These are phyloP conservation scores for Pleurozium schreberi DNA, from an alignment of 225 moss, liverwort and hornwort species.

Conservation along the genomic window DNA sequence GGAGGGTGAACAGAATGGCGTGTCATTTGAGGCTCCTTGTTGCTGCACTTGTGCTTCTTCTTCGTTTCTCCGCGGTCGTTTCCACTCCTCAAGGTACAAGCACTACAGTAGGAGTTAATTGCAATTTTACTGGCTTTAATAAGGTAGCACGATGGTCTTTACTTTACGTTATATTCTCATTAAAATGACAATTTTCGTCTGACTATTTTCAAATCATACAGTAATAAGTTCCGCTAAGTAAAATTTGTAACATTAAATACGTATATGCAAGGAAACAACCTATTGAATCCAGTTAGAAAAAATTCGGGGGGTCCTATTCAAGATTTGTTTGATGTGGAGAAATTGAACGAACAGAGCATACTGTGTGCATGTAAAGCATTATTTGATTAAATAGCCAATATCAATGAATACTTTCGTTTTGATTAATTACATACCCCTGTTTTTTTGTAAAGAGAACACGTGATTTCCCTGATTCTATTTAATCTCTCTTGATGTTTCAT, in stretches of 20 bases:
- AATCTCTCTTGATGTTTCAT: background rate
- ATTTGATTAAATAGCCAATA: background rate
- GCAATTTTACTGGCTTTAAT: background rate
- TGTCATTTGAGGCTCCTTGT: background rate
- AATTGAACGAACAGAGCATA: background rate
- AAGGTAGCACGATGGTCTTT: background rate
- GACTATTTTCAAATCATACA: too few relatives aligned
- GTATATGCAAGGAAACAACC: background rate
- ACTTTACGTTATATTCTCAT: background rate
- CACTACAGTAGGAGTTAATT: background rate
- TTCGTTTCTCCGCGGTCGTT: background rate
- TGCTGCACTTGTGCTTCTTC: background rate
- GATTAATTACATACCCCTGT: background rate
- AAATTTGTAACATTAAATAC: too few relatives aligned
- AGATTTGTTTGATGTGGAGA: background rate
- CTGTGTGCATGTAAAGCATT: background rate
- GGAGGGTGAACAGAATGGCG: background rate
- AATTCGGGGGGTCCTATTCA: background rate
- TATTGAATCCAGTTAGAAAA: background rate
- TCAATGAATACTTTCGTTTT: background rate
- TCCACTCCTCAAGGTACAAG: conserved; percentile 17
- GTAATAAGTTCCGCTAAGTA: background rate
- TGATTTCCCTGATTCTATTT: background rate
- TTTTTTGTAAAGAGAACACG: background rate
- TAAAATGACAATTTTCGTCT: background rate